Percentiles rank a stretch among this genome's conserved stretches.
Evolutionary conservation across 192 early-diverging fungal genomes (phyloP).

Genomic region (Chytriomyces sp.): DNA sequence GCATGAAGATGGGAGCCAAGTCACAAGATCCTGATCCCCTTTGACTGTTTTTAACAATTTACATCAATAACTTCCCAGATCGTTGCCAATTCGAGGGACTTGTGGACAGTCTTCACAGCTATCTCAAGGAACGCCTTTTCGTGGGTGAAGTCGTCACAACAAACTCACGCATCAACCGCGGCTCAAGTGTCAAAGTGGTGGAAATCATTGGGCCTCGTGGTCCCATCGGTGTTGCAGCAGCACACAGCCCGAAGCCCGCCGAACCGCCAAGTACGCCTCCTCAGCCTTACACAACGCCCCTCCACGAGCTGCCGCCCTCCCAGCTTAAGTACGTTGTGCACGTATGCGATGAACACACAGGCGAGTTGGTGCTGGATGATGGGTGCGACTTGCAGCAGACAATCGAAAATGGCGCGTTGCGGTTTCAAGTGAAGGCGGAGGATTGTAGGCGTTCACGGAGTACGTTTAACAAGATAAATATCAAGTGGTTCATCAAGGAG

Average conservation of each 20-base stretch:
- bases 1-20: too few relatives aligned
- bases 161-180: background rate
- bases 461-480: slow-evolving; percentile 70
- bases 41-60: too few relatives aligned
- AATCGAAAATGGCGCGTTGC: slow-evolving; percentile 1
- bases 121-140: slow-evolving; percentile 59
- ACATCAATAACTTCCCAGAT: background rate
- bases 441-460: slow-evolving; percentile 58
- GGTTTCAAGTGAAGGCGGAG: slow-evolving; percentile 27
- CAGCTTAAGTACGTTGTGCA: slow-evolving; percentile 38
- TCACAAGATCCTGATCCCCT: too few relatives aligned
- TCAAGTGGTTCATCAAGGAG: slow-evolving; percentile 73
- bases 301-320: slow-evolving; percentile 22
- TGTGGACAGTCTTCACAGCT: slow-evolving; percentile 62
- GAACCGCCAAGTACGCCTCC: background rate
- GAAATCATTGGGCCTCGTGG: background rate
- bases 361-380: slow-evolving; percentile 51
- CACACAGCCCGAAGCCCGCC: slow-evolving; percentile 2
- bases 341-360: slow-evolving; percentile 55
- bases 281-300: slow-evolving; percentile 9
- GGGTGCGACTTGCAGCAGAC: slow-evolving; percentile 18
- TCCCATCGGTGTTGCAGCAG: background rate
- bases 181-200: slow-evolving; percentile 12
- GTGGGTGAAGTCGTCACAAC: slow-evolving; percentile 52
- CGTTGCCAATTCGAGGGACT: slow-evolving; percentile 50